Conservation (phyloP, 108 stramenopile species). For the Fistulifera solaris region DNA sequence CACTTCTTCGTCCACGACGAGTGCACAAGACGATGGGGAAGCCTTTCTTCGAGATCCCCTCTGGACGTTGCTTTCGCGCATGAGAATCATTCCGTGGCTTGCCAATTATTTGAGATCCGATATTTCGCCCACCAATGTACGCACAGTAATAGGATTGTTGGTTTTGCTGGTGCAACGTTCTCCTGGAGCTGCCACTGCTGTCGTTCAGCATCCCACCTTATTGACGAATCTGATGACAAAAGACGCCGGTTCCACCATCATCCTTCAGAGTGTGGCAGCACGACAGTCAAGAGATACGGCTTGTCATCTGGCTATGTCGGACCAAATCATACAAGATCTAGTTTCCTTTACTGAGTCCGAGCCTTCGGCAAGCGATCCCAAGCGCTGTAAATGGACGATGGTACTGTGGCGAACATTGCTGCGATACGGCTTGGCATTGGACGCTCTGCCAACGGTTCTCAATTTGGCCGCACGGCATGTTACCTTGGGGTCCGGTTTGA, state of each 20-base stretch:
- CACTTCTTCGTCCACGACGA: slow-evolving; percentile 61
- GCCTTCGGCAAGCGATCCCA: background rate
- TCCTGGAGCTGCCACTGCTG: slow-evolving; percentile 76
- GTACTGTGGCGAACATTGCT: slow-evolving; percentile 60
- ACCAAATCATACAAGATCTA: too few species aligned
- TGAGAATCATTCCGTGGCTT: slow-evolving; percentile 77
- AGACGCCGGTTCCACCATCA: background rate
- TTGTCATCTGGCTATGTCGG: background rate
- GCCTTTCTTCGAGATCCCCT: slow-evolving; percentile 71
- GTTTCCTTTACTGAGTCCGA: too few species aligned
- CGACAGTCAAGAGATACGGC: slow-evolving; percentile 77
- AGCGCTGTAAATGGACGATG: slow-evolving; percentile 30
- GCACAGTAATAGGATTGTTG: slow-evolving; percentile 59
- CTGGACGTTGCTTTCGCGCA: slow-evolving; percentile 77
- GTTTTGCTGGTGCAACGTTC: slow-evolving; percentile 65
- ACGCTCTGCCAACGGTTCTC: slow-evolving; percentile 35
- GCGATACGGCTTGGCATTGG: slow-evolving; percentile 60
- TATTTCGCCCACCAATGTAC: slow-evolving; percentile 23
- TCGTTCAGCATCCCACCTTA: slow-evolving; percentile 55
- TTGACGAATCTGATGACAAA: slow-evolving; percentile 23
- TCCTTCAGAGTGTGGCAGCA: slow-evolving; percentile 32
- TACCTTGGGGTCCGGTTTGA: slow-evolving; percentile 12
- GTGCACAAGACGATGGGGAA: slow-evolving; percentile 65
- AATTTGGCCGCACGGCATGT: slow-evolving; percentile 34
- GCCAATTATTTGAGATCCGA: slow-evolving; percentile 32